Evolutionary conservation across 208 protist genomes (phyloP).

Genomic region (Leishmania gerbilli): DNA sequence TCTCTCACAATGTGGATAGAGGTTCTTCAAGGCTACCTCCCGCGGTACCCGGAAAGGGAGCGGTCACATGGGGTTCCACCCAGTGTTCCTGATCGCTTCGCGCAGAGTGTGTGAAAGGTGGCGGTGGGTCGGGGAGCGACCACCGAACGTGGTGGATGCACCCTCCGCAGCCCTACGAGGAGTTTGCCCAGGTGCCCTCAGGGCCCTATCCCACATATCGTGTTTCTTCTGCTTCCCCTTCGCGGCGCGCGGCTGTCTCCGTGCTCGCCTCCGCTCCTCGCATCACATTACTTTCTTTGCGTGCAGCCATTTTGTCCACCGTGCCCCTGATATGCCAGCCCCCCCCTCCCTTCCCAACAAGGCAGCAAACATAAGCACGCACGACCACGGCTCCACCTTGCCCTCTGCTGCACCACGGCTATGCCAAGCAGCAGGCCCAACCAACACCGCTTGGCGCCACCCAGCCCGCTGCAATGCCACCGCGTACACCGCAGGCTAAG

Average conservation of each 20-base stretch:
- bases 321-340: background rate
- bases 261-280: background rate
- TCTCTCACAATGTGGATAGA: conserved; percentile 28
- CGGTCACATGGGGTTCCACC: background rate
- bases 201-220: too few relatives aligned
- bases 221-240: too few relatives aligned
- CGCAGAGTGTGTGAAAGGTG: background rate
- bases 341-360: background rate
- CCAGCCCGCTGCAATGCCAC: background rate
- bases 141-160: background rate
- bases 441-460: background rate
- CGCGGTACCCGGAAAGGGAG: conserved; percentile 11
- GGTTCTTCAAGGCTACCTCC: conserved; percentile 21
- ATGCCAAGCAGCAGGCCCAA: background rate
- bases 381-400: background rate
- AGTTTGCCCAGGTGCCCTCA: background rate
- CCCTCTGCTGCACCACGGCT: background rate
- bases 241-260: background rate
- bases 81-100: background rate
- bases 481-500: background rate
- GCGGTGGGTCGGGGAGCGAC: too few relatives aligned
- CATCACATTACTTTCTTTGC: too few relatives aligned
- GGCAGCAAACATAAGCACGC: background rate
- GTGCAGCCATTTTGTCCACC: too few relatives aligned
- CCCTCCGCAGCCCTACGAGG: background rate